Evolutionary conservation across 176 grass and related monocot genomes (phyloP).

Genomic region (Triticum urartu): DNA sequence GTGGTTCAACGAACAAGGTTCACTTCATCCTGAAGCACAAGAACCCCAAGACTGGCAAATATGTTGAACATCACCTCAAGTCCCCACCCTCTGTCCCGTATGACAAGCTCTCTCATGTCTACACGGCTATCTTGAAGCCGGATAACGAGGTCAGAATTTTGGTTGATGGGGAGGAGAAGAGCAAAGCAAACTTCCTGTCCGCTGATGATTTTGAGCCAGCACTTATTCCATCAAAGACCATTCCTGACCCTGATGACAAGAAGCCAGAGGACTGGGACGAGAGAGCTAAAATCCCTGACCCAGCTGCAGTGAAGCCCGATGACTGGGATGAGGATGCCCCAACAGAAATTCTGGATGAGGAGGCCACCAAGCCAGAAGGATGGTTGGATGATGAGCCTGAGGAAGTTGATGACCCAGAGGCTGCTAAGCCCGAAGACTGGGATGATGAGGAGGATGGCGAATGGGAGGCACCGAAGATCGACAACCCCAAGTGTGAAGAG

Average conservation of each 20-base stretch:
- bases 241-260: slow-evolving; percentile 97
- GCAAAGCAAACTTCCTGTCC: slow-evolving; percentile 77
- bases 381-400: slow-evolving; percentile 97
- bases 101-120: slow-evolving; percentile 93
- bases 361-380: slow-evolving; percentile 87
- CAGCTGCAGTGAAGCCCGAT: slow-evolving; percentile 75
- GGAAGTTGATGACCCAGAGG: slow-evolving; percentile 89
- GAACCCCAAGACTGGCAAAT: slow-evolving; percentile 88
- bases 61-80: slow-evolving; percentile 94
- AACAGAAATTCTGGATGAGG: slow-evolving; percentile 80
- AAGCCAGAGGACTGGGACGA: slow-evolving; percentile 99
- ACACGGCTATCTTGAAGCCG: slow-evolving; percentile 88
- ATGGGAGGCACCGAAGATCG: slow-evolving; percentile 90
- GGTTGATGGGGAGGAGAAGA: slow-evolving; percentile 91
- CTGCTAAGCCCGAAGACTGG: slow-evolving; percentile 92
- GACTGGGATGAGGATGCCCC: slow-evolving; percentile 99
- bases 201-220: slow-evolving; percentile 87
- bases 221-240: slow-evolving; percentile 80
- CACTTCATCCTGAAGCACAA: slow-evolving; percentile 98
- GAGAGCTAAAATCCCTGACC: slow-evolving; percentile 81
- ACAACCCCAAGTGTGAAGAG: slow-evolving; percentile 94
- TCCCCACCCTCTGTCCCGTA: slow-evolving; percentile 80
- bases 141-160: slow-evolving; percentile 89
- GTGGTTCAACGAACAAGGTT: slow-evolving; percentile 95
- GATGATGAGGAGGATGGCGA: slow-evolving; percentile 98